Percentiles rank a stretch among this genome's conserved stretches.
Evolutionary conservation across 2,329 filamentous ascomycete species (phyloP).

Genomic region (Alternaria brassicae): DNA sequence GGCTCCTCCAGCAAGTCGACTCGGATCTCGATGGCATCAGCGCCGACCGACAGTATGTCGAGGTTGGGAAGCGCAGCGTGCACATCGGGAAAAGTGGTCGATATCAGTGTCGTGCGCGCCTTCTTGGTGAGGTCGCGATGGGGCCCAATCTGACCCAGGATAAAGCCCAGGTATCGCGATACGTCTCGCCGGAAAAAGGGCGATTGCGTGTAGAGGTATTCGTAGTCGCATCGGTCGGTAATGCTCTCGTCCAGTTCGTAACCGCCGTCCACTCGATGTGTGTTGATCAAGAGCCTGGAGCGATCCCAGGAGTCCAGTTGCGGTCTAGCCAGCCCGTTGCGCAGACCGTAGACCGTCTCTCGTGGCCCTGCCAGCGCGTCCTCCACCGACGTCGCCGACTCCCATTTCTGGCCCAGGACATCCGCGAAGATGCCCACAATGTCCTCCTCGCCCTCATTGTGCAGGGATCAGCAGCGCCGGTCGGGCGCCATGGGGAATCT

Average conservation of each 20-base stretch:
- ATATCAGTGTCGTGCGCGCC: slow-evolving; percentile 81
- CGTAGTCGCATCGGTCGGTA: slow-evolving; percentile 78
- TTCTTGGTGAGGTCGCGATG: slow-evolving; percentile 81
- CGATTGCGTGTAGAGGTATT: slow-evolving; percentile 80
- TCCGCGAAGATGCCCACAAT: slow-evolving; percentile 80
- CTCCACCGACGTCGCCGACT: slow-evolving; percentile 63
- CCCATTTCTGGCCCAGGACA: slow-evolving; percentile 76
- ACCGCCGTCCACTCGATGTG: slow-evolving; percentile 73
- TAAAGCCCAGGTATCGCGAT: slow-evolving; percentile 79
- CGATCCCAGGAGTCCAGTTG: slow-evolving; percentile 65
- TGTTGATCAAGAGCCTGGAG: slow-evolving; percentile 73
- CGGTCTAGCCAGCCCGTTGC: slow-evolving; percentile 62
- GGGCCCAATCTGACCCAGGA: slow-evolving; percentile 78
- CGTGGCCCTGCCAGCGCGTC: slow-evolving; percentile 63
- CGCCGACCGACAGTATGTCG: slow-evolving; percentile 85
- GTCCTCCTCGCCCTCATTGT: slow-evolving; percentile 72
- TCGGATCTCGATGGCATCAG: slow-evolving; percentile 83
- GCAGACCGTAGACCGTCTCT: slow-evolving; percentile 73
- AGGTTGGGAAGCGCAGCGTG: slow-evolving; percentile 82
- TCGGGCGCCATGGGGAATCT: slow-evolving; percentile 40
- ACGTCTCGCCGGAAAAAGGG: slow-evolving; percentile 78
- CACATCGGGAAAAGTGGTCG: slow-evolving; percentile 87
- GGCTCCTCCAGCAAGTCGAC: slow-evolving; percentile 83
- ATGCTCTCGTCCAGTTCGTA: slow-evolving; percentile 68
- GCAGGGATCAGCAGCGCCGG: slow-evolving; percentile 64